A percentile compares a stretch with the other conserved stretches of the same genome.
Conservation (phyloP, 192 early-diverging fungal genomes). For the Entomortierella beljakovae region DNA sequence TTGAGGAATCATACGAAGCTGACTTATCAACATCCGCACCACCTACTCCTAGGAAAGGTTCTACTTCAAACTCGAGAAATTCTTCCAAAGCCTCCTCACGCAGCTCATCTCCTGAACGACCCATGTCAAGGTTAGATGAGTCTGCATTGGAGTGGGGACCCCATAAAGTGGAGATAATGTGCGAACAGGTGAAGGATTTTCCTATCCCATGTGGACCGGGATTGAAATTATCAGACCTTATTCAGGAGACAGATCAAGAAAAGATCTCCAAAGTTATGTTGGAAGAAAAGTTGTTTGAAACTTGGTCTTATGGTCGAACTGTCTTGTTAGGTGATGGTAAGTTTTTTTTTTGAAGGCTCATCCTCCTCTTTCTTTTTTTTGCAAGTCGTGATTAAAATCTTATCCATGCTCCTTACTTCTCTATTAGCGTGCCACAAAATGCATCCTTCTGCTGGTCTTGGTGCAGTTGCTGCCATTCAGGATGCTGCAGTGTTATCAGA, state of each 20-base stretch:
- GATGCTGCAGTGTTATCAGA: slow-evolving; percentile 31
- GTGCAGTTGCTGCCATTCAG: slow-evolving; percentile 33
- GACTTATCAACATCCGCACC: neutral
- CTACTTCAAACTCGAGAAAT: neutral
- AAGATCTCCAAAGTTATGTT: slow-evolving; percentile 35
- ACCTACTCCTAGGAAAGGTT: neutral
- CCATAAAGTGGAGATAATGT: slow-evolving; percentile 15
- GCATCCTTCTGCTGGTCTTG: slow-evolving; percentile 31
- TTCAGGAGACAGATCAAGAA: slow-evolving; percentile 9
- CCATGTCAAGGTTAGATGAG: neutral
- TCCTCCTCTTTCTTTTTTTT: neutral
- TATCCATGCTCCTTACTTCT: neutral
- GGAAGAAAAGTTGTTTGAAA: slow-evolving; percentile 39
- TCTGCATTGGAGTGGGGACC: slow-evolving; percentile 18
- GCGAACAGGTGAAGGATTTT: slow-evolving; percentile 23
- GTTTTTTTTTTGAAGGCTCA: neutral
- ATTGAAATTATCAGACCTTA: slow-evolving; percentile 16
- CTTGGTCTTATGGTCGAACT: slow-evolving; percentile 19
- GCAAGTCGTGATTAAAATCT: too few relatives aligned
- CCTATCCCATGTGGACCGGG: slow-evolving; percentile 28
- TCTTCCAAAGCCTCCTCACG: slow-evolving; percentile 2
- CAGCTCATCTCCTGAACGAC: neutral
- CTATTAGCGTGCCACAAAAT: slow-evolving; percentile 32
- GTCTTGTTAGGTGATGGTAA: slow-evolving; percentile 32
- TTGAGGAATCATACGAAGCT: slow-evolving; percentile 1